phyloP scores from a whole-genome alignment of 805 yeast species.

The Candida krabiensis region DNA sequence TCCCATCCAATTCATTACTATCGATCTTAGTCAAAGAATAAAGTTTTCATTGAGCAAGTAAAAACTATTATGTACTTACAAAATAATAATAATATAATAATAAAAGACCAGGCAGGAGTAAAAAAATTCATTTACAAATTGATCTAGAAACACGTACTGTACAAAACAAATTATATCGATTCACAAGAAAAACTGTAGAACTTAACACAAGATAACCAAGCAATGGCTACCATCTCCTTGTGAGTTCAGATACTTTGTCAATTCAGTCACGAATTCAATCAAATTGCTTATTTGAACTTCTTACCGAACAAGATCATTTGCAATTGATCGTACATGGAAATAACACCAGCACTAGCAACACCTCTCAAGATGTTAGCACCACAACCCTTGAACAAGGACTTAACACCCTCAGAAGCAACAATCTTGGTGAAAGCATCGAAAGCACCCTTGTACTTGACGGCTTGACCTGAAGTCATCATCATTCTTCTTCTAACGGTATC shows the following conservation, averaged over 20 bases:
- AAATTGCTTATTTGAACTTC: slow-evolving; percentile 69
- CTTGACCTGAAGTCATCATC: slow-evolving; percentile 99
- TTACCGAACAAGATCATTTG: slow-evolving; percentile 94
- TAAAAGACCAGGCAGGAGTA: slow-evolving; percentile 1
- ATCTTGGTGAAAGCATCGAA: slow-evolving; percentile 89
- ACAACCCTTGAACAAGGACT: slow-evolving; percentile 96
- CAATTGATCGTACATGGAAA: slow-evolving; percentile 95
- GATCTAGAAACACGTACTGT: slow-evolving; percentile 5
- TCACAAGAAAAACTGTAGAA: too few species aligned
- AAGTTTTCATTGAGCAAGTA: slow-evolving; percentile 3
- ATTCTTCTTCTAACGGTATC: slow-evolving; percentile 99
- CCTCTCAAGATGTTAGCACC: slow-evolving; percentile 99
- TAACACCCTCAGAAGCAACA: slow-evolving; percentile 94
- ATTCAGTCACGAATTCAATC: slow-evolving; percentile 5
- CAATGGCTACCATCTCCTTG: background rate
- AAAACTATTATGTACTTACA: slow-evolving; percentile 12
- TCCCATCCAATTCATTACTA: too few species aligned
- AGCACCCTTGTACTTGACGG: slow-evolving; percentile 94
- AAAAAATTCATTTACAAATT: slow-evolving; percentile 8
- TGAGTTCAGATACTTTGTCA: background rate
- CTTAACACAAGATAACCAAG: too few species aligned
- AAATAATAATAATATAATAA: slow-evolving; percentile 1
- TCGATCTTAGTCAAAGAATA: slow-evolving; percentile 2
- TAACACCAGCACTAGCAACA: slow-evolving; percentile 99
- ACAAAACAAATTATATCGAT: too few species aligned